Evolutionary conservation across 176 grass and related monocot genomes (phyloP).

Genomic region (Bolboschoenus planiculmis): DNA sequence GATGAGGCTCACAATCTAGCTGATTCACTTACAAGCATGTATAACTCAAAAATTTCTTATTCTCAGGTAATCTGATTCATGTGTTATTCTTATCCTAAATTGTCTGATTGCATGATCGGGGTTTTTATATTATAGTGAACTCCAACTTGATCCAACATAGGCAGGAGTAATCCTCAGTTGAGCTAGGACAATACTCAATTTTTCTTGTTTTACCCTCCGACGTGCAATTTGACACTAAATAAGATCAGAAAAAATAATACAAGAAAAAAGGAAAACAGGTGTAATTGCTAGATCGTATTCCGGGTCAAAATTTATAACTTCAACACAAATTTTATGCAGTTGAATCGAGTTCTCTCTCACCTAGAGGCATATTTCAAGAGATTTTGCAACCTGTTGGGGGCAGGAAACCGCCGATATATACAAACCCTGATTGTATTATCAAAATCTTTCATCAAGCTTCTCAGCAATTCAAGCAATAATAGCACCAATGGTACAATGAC

Average conservation of each 20-base stretch:
- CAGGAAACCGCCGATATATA: constrained; percentile 84
- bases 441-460: constrained; percentile 51
- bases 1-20: constrained; percentile 93
- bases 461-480: constrained; percentile 25
- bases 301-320: constrained; percentile 19
- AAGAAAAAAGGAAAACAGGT: neutral
- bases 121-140: too few species aligned
- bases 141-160: neutral
- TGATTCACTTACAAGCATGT: constrained; percentile 76
- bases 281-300: constrained; percentile 16
- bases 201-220: neutral
- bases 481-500: constrained; percentile 54
- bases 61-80: constrained; percentile 45
- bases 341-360: constrained; percentile 56
- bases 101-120: too few species aligned
- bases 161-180: neutral
- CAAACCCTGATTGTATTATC: constrained; percentile 75
- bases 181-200: neutral
- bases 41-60: constrained; percentile 67
- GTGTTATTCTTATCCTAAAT: neutral
- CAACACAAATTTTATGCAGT: constrained; percentile 24
- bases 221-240: neutral
- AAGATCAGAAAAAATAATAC: neutral
- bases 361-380: constrained; percentile 66
- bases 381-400: constrained; percentile 66